A percentile compares a stretch with the other conserved stretches of the same genome.
These are phyloP conservation scores for Dentiscutata heterogama DNA, from an alignment of 371 early-diverging fungal genomes.

Conservation along the genomic window DNA sequence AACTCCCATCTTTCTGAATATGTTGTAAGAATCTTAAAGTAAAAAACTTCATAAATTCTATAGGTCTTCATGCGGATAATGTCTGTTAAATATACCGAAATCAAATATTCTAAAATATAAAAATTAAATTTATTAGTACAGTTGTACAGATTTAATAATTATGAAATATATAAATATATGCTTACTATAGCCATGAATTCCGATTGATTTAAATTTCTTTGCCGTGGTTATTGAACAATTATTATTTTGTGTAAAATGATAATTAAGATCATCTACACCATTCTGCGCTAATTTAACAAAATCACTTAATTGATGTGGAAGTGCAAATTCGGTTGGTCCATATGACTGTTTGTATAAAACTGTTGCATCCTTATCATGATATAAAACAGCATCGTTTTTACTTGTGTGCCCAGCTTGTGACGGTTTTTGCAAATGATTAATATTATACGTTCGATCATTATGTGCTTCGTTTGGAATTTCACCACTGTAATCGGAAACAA, in stretches of 20 bases:
- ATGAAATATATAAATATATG: background rate
- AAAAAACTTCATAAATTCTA: conserved; percentile 33
- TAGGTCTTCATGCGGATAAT: conserved; percentile 3
- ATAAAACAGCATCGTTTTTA: conserved; percentile 16
- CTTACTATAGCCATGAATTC: background rate
- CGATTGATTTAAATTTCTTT: background rate
- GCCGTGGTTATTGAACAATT: conserved; percentile 25
- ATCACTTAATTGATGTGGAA: conserved; percentile 11
- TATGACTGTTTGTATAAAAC: conserved; percentile 26
- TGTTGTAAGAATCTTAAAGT: conserved; percentile 8
- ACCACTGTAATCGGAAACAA: background rate
- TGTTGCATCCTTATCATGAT: conserved; percentile 15
- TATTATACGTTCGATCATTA: background rate
- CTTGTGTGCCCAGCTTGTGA: background rate
- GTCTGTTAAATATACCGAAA: conserved; percentile 8
- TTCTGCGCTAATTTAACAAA: conserved; percentile 24
- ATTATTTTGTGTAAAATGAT: background rate
- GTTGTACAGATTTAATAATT: background rate
- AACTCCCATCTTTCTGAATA: conserved; percentile 20
- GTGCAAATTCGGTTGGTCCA: background rate
- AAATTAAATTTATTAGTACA: background rate
- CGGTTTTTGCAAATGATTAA: conserved; percentile 6
- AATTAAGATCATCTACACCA: conserved; percentile 32
- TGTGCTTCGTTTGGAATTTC: conserved; percentile 17
- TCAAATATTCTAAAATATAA: conserved; percentile 16